Conservation (phyloP, 2,329 filamentous ascomycete species). For the Microdochium nivale region DNA sequence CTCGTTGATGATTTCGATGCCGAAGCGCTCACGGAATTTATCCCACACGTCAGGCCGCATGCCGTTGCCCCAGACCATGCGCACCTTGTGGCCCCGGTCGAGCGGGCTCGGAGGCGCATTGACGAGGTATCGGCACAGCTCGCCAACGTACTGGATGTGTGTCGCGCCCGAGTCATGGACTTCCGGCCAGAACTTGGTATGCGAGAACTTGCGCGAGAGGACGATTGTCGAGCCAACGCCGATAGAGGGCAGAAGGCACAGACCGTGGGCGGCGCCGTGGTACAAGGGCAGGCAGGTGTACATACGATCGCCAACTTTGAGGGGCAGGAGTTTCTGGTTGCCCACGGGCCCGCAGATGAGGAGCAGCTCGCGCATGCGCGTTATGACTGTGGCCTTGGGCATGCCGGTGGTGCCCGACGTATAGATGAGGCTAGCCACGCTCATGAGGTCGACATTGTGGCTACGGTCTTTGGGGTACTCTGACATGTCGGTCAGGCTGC, state of each 20-base stretch:
- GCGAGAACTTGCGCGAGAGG: constrained; percentile 59
- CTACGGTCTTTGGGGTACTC: constrained; percentile 47
- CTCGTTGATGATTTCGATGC: constrained; percentile 53
- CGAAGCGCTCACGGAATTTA: constrained; percentile 53
- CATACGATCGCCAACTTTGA: constrained; percentile 44
- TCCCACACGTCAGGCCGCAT: constrained; percentile 61
- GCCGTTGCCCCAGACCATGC: constrained; percentile 56
- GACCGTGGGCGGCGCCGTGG: constrained; percentile 62
- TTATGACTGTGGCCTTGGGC: constrained; percentile 61
- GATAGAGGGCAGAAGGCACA: constrained; percentile 42
- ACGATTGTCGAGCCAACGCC: constrained; percentile 41
- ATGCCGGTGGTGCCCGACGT: constrained; percentile 69
- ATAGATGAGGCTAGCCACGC: constrained; percentile 56
- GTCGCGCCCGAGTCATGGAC: constrained; percentile 58
- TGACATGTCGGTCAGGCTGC: constrained; percentile 29
- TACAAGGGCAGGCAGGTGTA: constrained; percentile 71
- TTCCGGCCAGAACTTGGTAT: constrained; percentile 62
- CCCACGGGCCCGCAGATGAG: constrained; percentile 6
- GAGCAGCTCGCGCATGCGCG: constrained; percentile 26
- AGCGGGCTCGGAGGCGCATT: constrained; percentile 52
- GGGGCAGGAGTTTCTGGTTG: constrained; percentile 3
- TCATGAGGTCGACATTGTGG: constrained; percentile 35
- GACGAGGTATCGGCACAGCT: constrained; percentile 66
- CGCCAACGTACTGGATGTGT: constrained; percentile 68
- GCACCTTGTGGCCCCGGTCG: constrained; percentile 48